These are phyloP conservation scores for Geosiphon pyriformis DNA, from an alignment of 192 early-diverging fungal species.

Conservation along the genomic window DNA sequence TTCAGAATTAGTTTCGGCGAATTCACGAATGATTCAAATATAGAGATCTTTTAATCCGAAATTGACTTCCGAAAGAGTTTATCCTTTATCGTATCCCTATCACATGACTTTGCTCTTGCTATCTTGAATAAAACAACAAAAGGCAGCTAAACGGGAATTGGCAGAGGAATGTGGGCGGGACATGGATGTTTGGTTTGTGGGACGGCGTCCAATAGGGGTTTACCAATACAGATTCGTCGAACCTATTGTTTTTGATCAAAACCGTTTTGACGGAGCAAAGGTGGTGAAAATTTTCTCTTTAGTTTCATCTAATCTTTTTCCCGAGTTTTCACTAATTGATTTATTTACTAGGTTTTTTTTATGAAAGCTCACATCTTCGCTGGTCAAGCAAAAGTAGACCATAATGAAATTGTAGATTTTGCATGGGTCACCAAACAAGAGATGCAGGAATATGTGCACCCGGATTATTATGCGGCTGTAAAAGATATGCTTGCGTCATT, in stretches of 20 bases:
- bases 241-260: not conserved
- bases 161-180: slow-evolving; percentile 62
- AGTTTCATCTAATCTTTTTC: not conserved
- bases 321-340: slow-evolving; percentile 2
- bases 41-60: no score
- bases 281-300: slow-evolving; percentile 16
- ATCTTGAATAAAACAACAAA: not conserved
- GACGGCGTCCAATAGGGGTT: slow-evolving; percentile 75
- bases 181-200: slow-evolving; percentile 85
- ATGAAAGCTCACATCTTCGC: slow-evolving; percentile 79
- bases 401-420: slow-evolving; percentile 55
- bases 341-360: slow-evolving; percentile 60
- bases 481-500: slow-evolving; percentile 49
- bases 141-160: slow-evolving; percentile 73
- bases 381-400: slow-evolving; percentile 62
- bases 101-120: no score
- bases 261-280: not conserved
- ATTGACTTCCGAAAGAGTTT: no score
- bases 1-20: no score
- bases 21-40: no score
- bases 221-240: slow-evolving; percentile 42
- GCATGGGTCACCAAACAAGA: slow-evolving; percentile 75
- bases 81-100: no score
- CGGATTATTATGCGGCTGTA: slow-evolving; percentile 48
- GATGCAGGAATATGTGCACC: slow-evolving; percentile 44